Evolutionary conservation across 2,329 filamentous ascomycete genomes (phyloP).

Genomic region (Trichophyton verrucosum): DNA sequence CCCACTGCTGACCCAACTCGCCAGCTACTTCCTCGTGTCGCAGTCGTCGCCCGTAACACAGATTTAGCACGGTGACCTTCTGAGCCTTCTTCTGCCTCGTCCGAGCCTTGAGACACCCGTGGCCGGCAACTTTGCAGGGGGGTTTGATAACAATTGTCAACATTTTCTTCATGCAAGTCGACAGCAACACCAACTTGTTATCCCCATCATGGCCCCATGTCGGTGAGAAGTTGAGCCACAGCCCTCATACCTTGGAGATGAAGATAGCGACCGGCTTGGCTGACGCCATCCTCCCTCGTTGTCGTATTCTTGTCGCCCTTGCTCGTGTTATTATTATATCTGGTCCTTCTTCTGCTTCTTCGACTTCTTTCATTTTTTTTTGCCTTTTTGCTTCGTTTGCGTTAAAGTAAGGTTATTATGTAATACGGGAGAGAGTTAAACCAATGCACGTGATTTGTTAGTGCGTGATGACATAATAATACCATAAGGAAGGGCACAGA

Average conservation of each 20-base stretch:
- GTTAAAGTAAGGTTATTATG: neutral
- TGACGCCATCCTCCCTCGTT: neutral
- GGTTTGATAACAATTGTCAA: neutral
- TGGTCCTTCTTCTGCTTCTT: neutral
- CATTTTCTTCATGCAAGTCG: neutral
- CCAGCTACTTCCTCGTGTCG: neutral
- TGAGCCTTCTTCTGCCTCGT: neutral
- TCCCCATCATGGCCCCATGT: neutral
- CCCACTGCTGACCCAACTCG: neutral
- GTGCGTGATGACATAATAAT: neutral
- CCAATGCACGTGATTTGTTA: neutral
- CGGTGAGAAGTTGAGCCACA: neutral
- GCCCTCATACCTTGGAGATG: neutral
- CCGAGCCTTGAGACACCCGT: neutral
- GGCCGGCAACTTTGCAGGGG: neutral
- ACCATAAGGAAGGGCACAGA: neutral
- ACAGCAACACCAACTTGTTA: neutral
- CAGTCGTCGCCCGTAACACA: neutral
- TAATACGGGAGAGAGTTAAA: neutral
- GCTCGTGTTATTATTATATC: too few species aligned
- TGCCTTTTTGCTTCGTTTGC: neutral
- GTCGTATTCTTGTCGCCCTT: neutral
- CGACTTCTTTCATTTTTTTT: neutral
- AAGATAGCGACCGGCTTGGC: neutral
- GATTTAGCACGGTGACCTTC: neutral